These are phyloP conservation scores for Trypanosoma scelopori DNA, from an alignment of 208 protist species.

Conservation along the genomic window DNA sequence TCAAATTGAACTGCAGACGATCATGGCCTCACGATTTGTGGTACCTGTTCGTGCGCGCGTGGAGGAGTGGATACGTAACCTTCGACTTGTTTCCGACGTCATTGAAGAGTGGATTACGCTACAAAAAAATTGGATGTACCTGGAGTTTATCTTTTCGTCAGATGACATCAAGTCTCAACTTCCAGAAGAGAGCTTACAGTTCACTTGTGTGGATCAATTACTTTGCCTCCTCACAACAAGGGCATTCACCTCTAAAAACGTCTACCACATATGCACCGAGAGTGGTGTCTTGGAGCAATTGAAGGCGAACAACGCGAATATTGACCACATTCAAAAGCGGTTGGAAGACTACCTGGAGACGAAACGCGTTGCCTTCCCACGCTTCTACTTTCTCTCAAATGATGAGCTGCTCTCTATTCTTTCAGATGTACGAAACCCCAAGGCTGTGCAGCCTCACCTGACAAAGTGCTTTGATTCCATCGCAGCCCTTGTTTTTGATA, in stretches of 20 bases:
- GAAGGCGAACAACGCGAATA: constrained; percentile 73
- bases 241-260: constrained; percentile 85
- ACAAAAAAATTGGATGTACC: constrained; percentile 97
- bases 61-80: constrained; percentile 88
- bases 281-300: constrained; percentile 81
- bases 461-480: constrained; percentile 97
- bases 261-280: constrained; percentile 86
- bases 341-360: constrained; percentile 97
- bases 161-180: constrained; percentile 97
- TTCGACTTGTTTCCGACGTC: constrained; percentile 83
- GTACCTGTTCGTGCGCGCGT: constrained; percentile 80
- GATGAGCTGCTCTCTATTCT: constrained; percentile 98
- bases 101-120: constrained; percentile 96
- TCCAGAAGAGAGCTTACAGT: constrained; percentile 88
- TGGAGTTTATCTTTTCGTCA: constrained; percentile 98
- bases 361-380: constrained; percentile 95
- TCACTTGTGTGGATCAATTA: constrained; percentile 86
- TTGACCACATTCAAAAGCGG: constrained; percentile 96
- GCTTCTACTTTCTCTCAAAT: constrained; percentile 98
- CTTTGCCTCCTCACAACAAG: constrained; percentile 90
- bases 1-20: constrained; percentile 91
- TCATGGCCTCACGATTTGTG: constrained; percentile 91
- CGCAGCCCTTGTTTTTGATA: constrained; percentile 77
- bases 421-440: constrained; percentile 95
- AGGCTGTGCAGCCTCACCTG: constrained; percentile 95